Evolutionary conservation across 1,284 basidiomycete genomes (phyloP).

Genomic region (Wallemia hederae): DNA sequence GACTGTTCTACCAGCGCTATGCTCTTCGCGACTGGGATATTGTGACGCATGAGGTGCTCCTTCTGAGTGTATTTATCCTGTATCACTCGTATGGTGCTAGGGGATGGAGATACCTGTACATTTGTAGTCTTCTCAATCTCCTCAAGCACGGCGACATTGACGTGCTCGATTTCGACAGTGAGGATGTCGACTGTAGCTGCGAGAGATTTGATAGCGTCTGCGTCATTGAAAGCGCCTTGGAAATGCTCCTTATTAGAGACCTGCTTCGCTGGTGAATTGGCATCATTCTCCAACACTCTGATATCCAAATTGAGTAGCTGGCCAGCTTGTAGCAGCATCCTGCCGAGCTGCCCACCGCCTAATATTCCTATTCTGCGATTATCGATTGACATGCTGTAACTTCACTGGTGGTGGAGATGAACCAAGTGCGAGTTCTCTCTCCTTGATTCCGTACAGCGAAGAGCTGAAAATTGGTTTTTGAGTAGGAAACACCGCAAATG

Average conservation of each 20-base stretch:
- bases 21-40: slow-evolving; percentile 46
- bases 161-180: slow-evolving; percentile 94
- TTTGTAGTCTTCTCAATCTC: slow-evolving; percentile 26
- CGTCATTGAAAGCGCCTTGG: slow-evolving; percentile 66
- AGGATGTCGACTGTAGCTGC: slow-evolving; percentile 58
- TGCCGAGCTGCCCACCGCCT: slow-evolving; percentile 93
- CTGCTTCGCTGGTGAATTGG: slow-evolving; percentile 66
- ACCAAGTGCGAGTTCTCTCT: too few relatives aligned
- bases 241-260: slow-evolving; percentile 36
- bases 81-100: slow-evolving; percentile 56
- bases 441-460: too few relatives aligned
- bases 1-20: slow-evolving; percentile 26
- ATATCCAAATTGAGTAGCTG: slow-evolving; percentile 61
- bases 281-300: slow-evolving; percentile 62
- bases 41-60: slow-evolving; percentile 30
- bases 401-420: too few relatives aligned
- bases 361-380: not conserved
- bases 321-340: slow-evolving; percentile 82
- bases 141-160: slow-evolving; percentile 49
- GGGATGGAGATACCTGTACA: slow-evolving; percentile 53
- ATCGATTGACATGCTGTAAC: not conserved
- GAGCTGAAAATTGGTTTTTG: too few relatives aligned
- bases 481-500: too few relatives aligned
- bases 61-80: slow-evolving; percentile 93
- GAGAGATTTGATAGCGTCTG: slow-evolving; percentile 48